Conservation (phyloP, 345 rosid genomes). For the Combretum micranthum region DNA sequence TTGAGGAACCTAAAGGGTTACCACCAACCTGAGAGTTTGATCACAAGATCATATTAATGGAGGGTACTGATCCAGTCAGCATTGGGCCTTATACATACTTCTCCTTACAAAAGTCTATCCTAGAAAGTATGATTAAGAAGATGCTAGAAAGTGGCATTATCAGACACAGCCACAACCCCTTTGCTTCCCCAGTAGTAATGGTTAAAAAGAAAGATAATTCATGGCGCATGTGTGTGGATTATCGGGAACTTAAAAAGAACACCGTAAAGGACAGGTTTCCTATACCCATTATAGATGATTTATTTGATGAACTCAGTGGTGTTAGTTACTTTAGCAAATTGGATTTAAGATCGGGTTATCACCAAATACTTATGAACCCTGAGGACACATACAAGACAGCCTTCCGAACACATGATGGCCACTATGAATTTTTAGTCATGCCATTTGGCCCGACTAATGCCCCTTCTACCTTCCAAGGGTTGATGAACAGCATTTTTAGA, state of each 20-base stretch:
- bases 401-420: neutral
- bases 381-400: neutral
- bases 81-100: neutral
- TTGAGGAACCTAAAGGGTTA: too few relatives aligned
- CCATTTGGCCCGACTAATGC: neutral
- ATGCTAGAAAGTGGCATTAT: neutral
- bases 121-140: neutral
- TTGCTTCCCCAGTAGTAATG: neutral
- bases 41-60: neutral
- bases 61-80: neutral
- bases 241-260: neutral
- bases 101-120: neutral
- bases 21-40: neutral
- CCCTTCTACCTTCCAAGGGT: neutral
- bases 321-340: neutral
- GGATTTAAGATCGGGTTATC: neutral
- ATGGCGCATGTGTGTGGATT: neutral
- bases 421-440: neutral
- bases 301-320: neutral
- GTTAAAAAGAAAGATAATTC: neutral
- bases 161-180: neutral
- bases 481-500: neutral
- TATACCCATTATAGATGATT: neutral
- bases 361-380: neutral
- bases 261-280: neutral